Conservation (phyloP, 2,329 filamentous ascomycete species). For the Dendrostoma leiphaemia region DNA sequence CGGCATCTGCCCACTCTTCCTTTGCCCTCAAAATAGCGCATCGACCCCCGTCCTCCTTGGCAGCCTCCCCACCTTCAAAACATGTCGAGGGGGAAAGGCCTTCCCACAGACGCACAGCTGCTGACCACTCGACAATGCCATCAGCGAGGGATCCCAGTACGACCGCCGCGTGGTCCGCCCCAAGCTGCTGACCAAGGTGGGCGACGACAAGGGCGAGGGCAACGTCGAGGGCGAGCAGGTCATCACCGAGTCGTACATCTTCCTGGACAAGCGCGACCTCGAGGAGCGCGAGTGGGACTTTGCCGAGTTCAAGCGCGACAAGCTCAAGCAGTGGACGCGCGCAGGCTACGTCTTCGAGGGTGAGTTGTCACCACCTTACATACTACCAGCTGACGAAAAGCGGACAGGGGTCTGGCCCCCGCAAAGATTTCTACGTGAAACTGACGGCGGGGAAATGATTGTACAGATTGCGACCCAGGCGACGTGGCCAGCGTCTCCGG, state of each 20-base stretch:
- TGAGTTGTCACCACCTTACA: no score
- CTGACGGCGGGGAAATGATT: neutral
- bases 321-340: constrained; percentile 57
- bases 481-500: constrained; percentile 20
- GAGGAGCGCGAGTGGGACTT: constrained; percentile 86
- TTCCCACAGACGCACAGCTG: neutral
- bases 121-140: no score
- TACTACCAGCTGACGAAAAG: no score
- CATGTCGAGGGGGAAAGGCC: neutral
- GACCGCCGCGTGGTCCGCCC: constrained; percentile 53
- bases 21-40: neutral
- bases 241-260: constrained; percentile 65
- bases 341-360: constrained; percentile 46
- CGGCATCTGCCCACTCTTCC: neutral
- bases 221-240: constrained; percentile 44
- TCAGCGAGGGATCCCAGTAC: constrained; percentile 74
- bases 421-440: neutral
- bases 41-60: neutral
- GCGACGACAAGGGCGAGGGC: constrained; percentile 37
- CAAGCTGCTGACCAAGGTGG: constrained; percentile 42
- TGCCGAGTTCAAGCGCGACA: constrained; percentile 75
- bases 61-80: no score
- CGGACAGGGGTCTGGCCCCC: no score
- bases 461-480: constrained; percentile 21
- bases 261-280: constrained; percentile 47